A percentile compares a stretch with the other conserved stretches of the same genome.
These are phyloP conservation scores for Funneliformis caledonium DNA, from an alignment of 371 early-diverging fungal species.

Conservation along the genomic window DNA sequence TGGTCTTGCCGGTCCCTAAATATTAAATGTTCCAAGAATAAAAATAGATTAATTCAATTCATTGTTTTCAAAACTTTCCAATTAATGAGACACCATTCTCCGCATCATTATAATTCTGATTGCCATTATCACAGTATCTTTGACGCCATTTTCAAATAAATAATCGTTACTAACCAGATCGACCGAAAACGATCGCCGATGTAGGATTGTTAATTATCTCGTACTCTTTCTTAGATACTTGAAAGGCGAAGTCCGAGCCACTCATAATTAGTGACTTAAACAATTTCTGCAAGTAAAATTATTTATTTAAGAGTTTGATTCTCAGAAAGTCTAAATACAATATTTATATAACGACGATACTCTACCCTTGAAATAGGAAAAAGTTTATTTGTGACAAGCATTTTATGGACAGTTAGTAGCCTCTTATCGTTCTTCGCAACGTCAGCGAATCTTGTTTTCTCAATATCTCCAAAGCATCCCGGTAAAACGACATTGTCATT, in stretches of 20 bases:
- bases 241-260: constrained; percentile 27
- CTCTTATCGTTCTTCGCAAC: not conserved
- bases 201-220: constrained; percentile 39
- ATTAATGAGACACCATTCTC: too few species aligned
- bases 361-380: constrained; percentile 16
- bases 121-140: too few species aligned
- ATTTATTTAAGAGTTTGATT: not conserved
- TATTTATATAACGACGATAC: not conserved
- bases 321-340: not conserved
- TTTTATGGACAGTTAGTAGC: constrained; percentile 19
- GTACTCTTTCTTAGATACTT: constrained; percentile 31
- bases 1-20: constrained; percentile 17
- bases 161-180: constrained; percentile 21
- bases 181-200: constrained; percentile 26
- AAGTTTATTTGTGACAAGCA: constrained; percentile 38
- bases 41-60: too few species aligned
- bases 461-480: not conserved
- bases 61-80: too few species aligned
- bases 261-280: constrained; percentile 1
- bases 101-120: too few species aligned
- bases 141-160: too few species aligned
- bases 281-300: constrained; percentile 22
- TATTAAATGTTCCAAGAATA: too few species aligned
- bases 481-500: constrained; percentile 17
- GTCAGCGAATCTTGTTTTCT: not conserved